Evolutionary conservation across 352 stramenopile species (phyloP).

Genomic region (Peronospora belbahrii): DNA sequence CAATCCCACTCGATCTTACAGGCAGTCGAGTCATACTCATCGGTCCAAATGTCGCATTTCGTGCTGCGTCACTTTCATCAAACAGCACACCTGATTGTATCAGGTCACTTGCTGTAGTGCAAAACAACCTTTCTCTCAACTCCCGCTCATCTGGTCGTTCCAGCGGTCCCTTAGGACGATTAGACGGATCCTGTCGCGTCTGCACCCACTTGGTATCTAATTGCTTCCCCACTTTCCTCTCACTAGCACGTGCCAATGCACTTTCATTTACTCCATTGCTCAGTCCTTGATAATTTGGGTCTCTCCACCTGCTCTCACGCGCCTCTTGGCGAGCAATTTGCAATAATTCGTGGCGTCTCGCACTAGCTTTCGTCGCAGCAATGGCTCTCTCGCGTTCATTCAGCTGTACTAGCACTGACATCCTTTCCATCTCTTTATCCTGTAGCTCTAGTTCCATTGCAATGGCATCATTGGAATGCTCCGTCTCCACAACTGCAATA

Average conservation of each 20-base stretch:
- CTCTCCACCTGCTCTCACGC: slow-evolving; percentile 9
- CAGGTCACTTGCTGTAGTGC: slow-evolving; percentile 28
- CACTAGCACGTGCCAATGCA: slow-evolving; percentile 35
- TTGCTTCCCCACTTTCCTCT: slow-evolving; percentile 60
- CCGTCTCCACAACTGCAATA: slow-evolving; percentile 20
- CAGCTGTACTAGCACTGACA: slow-evolving; percentile 8
- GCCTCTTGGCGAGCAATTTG: slow-evolving; percentile 9
- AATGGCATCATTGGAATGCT: slow-evolving; percentile 39
- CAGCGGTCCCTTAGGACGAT: slow-evolving; percentile 36
- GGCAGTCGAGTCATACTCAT: slow-evolving; percentile 15
- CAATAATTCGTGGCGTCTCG: slow-evolving; percentile 18
- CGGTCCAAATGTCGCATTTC: slow-evolving; percentile 16
- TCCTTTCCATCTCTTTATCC: slow-evolving; percentile 6
- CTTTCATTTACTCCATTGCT: slow-evolving; percentile 6
- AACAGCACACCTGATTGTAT: slow-evolving; percentile 34
- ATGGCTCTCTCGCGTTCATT: slow-evolving; percentile 27
- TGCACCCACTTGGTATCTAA: slow-evolving; percentile 56
- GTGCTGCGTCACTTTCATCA: slow-evolving; percentile 28
- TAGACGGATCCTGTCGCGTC: slow-evolving; percentile 38
- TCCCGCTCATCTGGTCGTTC: slow-evolving; percentile 41
- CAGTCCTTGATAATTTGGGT: neutral
- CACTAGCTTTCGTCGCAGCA: slow-evolving; percentile 53
- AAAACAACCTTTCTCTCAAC: slow-evolving; percentile 41
- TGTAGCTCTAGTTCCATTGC: slow-evolving; percentile 29
- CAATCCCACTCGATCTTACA: slow-evolving; percentile 33